Base-by-base conservation (phyloP, 75 land plant genomes). In the Sequoia sempervirens region DNA sequence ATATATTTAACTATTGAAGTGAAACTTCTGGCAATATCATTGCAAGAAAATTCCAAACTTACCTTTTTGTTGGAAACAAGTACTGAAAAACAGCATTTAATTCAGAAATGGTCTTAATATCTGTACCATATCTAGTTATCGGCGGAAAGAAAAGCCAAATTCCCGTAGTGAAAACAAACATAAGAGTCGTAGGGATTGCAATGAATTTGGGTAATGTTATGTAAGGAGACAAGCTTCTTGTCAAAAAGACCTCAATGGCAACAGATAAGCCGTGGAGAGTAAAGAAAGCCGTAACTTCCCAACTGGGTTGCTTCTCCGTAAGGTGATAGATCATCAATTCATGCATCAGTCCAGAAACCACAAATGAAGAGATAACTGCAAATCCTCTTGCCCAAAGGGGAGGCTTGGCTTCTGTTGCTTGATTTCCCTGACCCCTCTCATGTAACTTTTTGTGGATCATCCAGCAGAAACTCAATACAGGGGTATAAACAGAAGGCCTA, bases 301-400 rank as follows among this genome's bases (percentile, higher is more conserved):
- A 93, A 5, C 90, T 91, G 41, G 96, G 90, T 13, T 23, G 34
- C 82, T 23, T 79, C 28, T 61, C 47, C 4, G 84, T 91, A 46
- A 92, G 26, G 75, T 89, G 88, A 52, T 75, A 90, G 40, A 89
- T 87, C 4, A 94, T 88, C 47, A 89, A 68, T 73, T 95, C 96
- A 53, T 95, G 97, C 92, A 95, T 91, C 64, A 95, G 37, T 2
- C 94, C 97, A 56, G 97, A 95, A 9, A 91, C 94, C 13, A 87
- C 13, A 50, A 94, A 95, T 13, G 91, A 68, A 20, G 88, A 84
- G 0, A 94, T 3, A 4, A 86, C 43, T 40, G 86, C 87, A 15
- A 73, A 43, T 54, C 74, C 86, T 68, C 86, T 80, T 45, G 47
- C 82, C 91, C 74, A 70, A 64, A 58, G 53, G 37, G 68, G 46